Conservation (phyloP, 2,329 filamentous ascomycete species). For the Ophidiomyces ophidiicola region DNA sequence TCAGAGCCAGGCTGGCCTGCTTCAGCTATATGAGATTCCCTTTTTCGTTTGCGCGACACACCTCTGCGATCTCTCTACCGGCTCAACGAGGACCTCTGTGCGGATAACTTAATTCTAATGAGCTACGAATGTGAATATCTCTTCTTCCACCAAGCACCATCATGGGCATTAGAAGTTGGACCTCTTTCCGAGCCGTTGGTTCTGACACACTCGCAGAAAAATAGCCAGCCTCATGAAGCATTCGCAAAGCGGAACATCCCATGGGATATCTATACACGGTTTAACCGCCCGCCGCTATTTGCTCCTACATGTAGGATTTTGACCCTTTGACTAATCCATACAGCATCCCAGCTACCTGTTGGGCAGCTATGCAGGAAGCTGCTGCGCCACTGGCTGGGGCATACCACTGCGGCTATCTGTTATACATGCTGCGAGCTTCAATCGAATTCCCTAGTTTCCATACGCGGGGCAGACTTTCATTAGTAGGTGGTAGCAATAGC, state of each 20-base stretch:
- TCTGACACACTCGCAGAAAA: constrained; percentile 1
- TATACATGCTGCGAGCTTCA: no score
- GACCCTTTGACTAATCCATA: no score
- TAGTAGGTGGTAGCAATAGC: no score
- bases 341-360: no score
- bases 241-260: constrained; percentile 3
- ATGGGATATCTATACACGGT: constrained; percentile 3
- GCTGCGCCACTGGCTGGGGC: no score
- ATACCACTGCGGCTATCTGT: no score
- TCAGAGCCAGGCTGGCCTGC: neutral
- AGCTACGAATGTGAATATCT: constrained; percentile 20
- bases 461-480: no score
- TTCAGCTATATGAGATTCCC: constrained; percentile 3
- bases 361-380: no score
- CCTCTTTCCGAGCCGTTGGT: constrained; percentile 6
- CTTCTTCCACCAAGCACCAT: constrained; percentile 17
- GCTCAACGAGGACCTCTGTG: constrained; percentile 9
- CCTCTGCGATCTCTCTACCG: constrained; percentile 21
- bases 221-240: neutral
- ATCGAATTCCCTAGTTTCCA: no score
- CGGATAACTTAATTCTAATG: constrained; percentile 9
- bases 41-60: constrained; percentile 16
- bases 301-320: no score
- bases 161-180: constrained; percentile 7
- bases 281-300: neutral